Evolutionary conservation across 805 yeast species (phyloP), one percentile per base, ranked within the genome.

Genomic region (Phaffomyces thermotolerans): DNA sequence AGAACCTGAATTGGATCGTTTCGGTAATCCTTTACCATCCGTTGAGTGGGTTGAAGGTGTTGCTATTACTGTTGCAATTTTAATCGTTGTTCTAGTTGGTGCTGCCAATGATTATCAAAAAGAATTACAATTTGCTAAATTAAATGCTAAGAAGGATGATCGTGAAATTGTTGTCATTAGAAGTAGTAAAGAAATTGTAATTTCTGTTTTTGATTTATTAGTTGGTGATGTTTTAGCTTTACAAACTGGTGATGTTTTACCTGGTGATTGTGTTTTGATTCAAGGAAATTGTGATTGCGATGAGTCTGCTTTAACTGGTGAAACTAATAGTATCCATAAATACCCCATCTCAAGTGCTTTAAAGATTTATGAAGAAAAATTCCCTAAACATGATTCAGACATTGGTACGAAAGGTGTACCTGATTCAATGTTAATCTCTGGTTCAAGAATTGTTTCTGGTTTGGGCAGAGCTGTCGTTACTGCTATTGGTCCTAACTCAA

Each of bases 1-100:
- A 51, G 89, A 83, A 0, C 71, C 86, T 0, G 79, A 78, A 57
- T 76, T 75, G 54, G 96, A 91, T 61, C 79, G 75, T 6, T 86
- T 87, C 50, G 95, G 96, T 24, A 71, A 78, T 20, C 70, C 78
- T 18, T 62, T 79, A 43, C 96, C 97, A 15, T 77, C 80, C 55
- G 95, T 93, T 29, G 96, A 91, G 56, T 93, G 98, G 97, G 96
- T 95, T 39, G 99, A 93, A 69, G 99, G 99, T 53, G 95, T 90
- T 33, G 99, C 99, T 34, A 93, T 93, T 59, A 76, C 93, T 53
- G 84, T 84, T 4, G 99, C 99, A 18, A 85, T 93, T 22, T 56
- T 78, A 5, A 91, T 93, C 47, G 98, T 93, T 30, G 96, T 91
- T 5, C 51, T 87, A 3, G 99, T 95, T 13, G 95, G 97, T 40